Evolutionary conservation across 306 rosid species (phyloP).

Genomic region (Inga oerstediana): DNA sequence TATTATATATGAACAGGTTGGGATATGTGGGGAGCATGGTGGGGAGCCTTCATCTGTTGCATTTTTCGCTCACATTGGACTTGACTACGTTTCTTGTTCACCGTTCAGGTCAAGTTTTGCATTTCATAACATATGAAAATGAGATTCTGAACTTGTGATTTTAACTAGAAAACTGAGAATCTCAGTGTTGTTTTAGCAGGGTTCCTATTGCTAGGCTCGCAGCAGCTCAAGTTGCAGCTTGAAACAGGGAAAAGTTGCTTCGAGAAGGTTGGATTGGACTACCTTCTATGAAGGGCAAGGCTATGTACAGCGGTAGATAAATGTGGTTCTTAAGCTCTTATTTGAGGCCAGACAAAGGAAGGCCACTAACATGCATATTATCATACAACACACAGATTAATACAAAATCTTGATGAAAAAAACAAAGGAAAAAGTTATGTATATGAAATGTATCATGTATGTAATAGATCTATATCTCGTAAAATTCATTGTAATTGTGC

Average conservation of each 20-base stretch:
- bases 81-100: constrained; percentile 97
- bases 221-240: constrained; percentile 86
- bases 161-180: constrained; percentile 26
- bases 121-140: constrained; percentile 3
- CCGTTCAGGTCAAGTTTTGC: constrained; percentile 72
- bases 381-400: constrained; percentile 11
- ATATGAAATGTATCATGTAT: constrained; percentile 26
- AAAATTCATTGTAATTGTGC: constrained; percentile 34
- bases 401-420: constrained; percentile 9
- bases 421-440: constrained; percentile 4
- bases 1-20: constrained; percentile 56
- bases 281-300: constrained; percentile 29
- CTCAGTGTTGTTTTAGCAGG: constrained; percentile 46
- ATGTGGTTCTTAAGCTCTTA: constrained; percentile 27
- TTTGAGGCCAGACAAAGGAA: constrained; percentile 17
- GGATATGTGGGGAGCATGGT: constrained; percentile 99
- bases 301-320: constrained; percentile 36
- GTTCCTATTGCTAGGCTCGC: constrained; percentile 98
- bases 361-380: constrained; percentile 33
- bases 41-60: constrained; percentile 98
- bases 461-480: constrained; percentile 15
- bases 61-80: constrained; percentile 90
- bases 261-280: neutral
- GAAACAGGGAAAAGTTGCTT: neutral
- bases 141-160: neutral